Percentiles rank a stretch among this genome's conserved stretches.
Conservation (phyloP, 768 basidiomycete species). For the Vararia minispora region DNA sequence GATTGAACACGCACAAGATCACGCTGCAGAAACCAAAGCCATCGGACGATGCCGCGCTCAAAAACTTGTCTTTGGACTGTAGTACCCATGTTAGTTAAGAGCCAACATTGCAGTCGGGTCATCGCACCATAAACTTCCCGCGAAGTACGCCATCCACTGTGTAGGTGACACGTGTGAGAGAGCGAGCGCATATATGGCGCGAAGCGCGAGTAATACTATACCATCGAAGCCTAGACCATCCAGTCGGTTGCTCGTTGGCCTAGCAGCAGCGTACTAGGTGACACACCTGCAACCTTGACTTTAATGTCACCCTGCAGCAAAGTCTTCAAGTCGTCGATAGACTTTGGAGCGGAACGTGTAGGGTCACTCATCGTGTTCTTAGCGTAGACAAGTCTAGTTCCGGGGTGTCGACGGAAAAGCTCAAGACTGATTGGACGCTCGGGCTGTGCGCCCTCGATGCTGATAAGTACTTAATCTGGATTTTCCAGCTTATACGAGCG, state of each 20-base stretch:
- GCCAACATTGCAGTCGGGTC: too few relatives aligned
- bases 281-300: slow-evolving; percentile 86
- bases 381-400: slow-evolving; percentile 6
- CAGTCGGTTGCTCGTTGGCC: too few relatives aligned
- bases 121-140: slow-evolving; percentile 89
- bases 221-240: slow-evolving; percentile 63
- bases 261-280: too few relatives aligned
- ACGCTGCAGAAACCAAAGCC: slow-evolving; percentile 94
- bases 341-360: slow-evolving; percentile 33
- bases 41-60: slow-evolving; percentile 64
- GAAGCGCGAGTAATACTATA: too few relatives aligned
- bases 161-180: too few relatives aligned
- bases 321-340: slow-evolving; percentile 43
- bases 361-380: too few relatives aligned
- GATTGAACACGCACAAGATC: slow-evolving; percentile 53
- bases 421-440: neutral
- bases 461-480: too few relatives aligned
- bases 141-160: slow-evolving; percentile 87
- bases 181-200: too few relatives aligned
- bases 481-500: too few relatives aligned
- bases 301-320: slow-evolving; percentile 59
- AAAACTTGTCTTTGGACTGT: slow-evolving; percentile 86
- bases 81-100: too few relatives aligned
- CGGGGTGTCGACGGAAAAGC: slow-evolving; percentile 1
- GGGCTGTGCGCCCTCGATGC: too few relatives aligned